phyloP scores from a whole-genome alignment of 768 basidiomycete genomes.

The Cystofilobasidium macerans region DNA sequence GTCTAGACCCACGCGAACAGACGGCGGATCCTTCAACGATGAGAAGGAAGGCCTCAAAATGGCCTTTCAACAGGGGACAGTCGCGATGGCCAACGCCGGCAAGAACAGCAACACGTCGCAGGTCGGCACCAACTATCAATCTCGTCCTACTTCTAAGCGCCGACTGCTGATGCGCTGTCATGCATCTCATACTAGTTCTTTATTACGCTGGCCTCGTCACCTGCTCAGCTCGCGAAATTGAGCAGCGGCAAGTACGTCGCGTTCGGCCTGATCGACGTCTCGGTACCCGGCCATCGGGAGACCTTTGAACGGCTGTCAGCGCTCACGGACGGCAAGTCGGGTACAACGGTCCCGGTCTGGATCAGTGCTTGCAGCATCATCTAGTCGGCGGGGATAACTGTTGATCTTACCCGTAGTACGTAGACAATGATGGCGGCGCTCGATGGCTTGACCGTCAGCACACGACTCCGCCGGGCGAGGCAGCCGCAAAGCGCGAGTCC shows the following conservation, averaged over 20 bases:
- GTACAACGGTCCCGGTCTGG: constrained; percentile 40
- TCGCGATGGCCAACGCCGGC: constrained; percentile 49
- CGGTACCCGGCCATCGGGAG: constrained; percentile 32
- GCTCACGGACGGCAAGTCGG: constrained; percentile 39
- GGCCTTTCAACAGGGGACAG: constrained; percentile 41
- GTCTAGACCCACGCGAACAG: constrained; percentile 22
- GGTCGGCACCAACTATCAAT: constrained; percentile 29
- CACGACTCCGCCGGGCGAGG: too few species aligned
- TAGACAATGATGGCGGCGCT: too few species aligned
- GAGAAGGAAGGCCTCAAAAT: constrained; percentile 47
- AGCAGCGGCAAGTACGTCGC: constrained; percentile 47
- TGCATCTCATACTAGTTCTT: constrained; percentile 41
- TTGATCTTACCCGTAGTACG: too few species aligned
- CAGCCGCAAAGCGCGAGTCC: too few species aligned
- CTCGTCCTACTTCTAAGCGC: background rate
- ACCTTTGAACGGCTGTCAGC: constrained; percentile 39
- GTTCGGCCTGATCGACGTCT: constrained; percentile 39
- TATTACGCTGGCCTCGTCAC: constrained; percentile 43
- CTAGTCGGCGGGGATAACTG: too few species aligned
- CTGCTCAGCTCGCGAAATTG: constrained; percentile 43
- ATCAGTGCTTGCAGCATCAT: constrained; percentile 34
- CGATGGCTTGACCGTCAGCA: too few species aligned
- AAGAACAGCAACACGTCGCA: constrained; percentile 39
- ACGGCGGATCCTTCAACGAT: constrained; percentile 47
- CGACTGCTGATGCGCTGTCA: background rate